phyloP scores from a whole-genome alignment of 768 basidiomycete genomes.

The Phanerochaete carnosa region DNA sequence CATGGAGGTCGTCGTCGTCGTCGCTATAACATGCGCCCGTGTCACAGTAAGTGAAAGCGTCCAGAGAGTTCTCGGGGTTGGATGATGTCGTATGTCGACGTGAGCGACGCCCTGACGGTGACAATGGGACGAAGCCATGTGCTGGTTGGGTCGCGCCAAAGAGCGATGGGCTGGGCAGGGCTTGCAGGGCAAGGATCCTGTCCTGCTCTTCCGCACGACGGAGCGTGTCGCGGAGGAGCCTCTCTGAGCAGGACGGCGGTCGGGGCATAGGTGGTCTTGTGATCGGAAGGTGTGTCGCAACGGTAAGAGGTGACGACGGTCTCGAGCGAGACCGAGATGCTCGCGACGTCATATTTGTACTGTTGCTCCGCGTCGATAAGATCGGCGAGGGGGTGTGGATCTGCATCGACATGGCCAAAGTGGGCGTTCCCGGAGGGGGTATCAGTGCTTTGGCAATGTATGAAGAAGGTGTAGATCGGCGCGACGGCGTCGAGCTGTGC shows the following conservation, averaged over 20 bases:
- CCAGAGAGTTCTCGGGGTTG: slow-evolving; percentile 21
- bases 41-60: slow-evolving; percentile 17
- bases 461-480: slow-evolving; percentile 13
- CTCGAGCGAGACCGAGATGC: slow-evolving; percentile 21
- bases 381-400: slow-evolving; percentile 28
- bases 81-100: slow-evolving; percentile 26
- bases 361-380: slow-evolving; percentile 20
- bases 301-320: slow-evolving; percentile 19
- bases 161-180: slow-evolving; percentile 15
- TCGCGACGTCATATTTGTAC: slow-evolving; percentile 4
- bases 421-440: slow-evolving; percentile 28
- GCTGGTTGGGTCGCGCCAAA: slow-evolving; percentile 15
- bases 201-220: slow-evolving; percentile 44
- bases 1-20: slow-evolving; percentile 17
- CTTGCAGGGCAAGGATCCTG: slow-evolving; percentile 28
- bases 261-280: slow-evolving; percentile 29
- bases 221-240: slow-evolving; percentile 54
- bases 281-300: slow-evolving; percentile 13
- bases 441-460: slow-evolving; percentile 20
- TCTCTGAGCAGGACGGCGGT: slow-evolving; percentile 50
- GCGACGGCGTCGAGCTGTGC: slow-evolving; percentile 17
- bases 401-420: slow-evolving; percentile 36
- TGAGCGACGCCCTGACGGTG: slow-evolving; percentile 23
- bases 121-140: slow-evolving; percentile 16
- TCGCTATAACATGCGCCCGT: slow-evolving; percentile 12